phyloP scores from a whole-genome alignment of 331 rosid species.

The Pyracantha coccinea region DNA sequence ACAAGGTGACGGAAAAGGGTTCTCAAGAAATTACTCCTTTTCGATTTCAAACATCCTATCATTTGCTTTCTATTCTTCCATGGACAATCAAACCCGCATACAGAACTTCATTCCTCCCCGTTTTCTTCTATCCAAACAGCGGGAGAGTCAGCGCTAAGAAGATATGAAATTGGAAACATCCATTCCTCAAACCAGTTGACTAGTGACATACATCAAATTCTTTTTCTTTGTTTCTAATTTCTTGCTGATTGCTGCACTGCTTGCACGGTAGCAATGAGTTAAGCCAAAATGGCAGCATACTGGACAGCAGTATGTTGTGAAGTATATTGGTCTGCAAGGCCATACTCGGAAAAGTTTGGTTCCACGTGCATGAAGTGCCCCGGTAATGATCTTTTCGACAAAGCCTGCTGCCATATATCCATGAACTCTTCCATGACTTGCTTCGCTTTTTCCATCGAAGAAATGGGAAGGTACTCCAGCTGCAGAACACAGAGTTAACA shows the following conservation, averaged over 20 bases:
- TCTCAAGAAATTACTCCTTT: background rate
- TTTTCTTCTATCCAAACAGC: background rate
- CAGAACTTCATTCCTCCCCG: background rate
- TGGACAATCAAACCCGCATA: background rate
- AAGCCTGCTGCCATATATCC: constrained; percentile 56
- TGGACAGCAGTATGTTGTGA: constrained; percentile 85
- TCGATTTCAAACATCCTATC: background rate
- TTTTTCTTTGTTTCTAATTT: constrained; percentile 23
- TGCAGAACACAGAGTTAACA: constrained; percentile 12
- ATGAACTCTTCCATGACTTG: constrained; percentile 76
- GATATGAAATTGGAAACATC: background rate
- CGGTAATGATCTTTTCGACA: constrained; percentile 69
- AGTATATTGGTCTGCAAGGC: constrained; percentile 59
- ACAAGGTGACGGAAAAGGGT: background rate
- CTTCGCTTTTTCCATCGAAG: constrained; percentile 66
- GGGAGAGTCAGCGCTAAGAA: background rate
- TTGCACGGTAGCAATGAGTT: constrained; percentile 58
- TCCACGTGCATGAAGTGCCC: constrained; percentile 80
- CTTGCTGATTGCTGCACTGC: constrained; percentile 35
- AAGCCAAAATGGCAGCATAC: constrained; percentile 69
- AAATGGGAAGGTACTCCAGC: constrained; percentile 81
- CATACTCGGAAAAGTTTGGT: constrained; percentile 63
- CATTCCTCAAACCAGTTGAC: background rate
- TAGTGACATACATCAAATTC: background rate
- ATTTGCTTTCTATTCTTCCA: background rate